Conservation (phyloP, 1,139 yeast species). For the Saccharomyces hybrid region DNA sequence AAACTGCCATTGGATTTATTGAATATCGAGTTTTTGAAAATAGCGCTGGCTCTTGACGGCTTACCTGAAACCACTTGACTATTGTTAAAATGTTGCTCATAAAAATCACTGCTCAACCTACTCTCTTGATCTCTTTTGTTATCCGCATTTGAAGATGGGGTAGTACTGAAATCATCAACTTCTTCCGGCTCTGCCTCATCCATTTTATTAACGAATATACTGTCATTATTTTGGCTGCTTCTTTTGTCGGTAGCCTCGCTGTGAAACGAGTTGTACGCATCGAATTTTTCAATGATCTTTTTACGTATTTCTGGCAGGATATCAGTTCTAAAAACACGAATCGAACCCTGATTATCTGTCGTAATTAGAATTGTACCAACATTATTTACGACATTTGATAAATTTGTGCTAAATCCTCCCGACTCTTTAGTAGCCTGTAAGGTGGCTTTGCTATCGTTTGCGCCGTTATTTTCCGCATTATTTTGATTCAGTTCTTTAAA, state of each 20-base stretch:
- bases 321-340: constrained; percentile 76
- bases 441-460: not conserved
- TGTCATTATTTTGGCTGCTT: not conserved
- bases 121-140: not conserved
- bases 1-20: constrained; percentile 11
- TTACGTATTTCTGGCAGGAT: constrained; percentile 43
- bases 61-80: constrained; percentile 1
- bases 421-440: not conserved
- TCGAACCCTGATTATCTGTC: constrained; percentile 66
- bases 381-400: constrained; percentile 22
- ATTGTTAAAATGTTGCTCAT: not conserved
- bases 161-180: not conserved
- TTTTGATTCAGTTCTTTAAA: constrained; percentile 13
- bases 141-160: not conserved
- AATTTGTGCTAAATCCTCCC: constrained; percentile 4
- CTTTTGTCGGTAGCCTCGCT: not conserved
- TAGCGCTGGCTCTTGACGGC: constrained; percentile 13
- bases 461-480: not conserved
- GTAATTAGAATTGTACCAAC: constrained; percentile 51
- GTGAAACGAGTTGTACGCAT: constrained; percentile 3
- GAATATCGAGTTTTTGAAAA: constrained; percentile 14
- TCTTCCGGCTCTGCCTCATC: not conserved
- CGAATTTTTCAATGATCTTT: constrained; percentile 21
- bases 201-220: not conserved
- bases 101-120: not conserved